Conservation (phyloP, 768 basidiomycete genomes). For the Peribolospora kevripleyi region DNA sequence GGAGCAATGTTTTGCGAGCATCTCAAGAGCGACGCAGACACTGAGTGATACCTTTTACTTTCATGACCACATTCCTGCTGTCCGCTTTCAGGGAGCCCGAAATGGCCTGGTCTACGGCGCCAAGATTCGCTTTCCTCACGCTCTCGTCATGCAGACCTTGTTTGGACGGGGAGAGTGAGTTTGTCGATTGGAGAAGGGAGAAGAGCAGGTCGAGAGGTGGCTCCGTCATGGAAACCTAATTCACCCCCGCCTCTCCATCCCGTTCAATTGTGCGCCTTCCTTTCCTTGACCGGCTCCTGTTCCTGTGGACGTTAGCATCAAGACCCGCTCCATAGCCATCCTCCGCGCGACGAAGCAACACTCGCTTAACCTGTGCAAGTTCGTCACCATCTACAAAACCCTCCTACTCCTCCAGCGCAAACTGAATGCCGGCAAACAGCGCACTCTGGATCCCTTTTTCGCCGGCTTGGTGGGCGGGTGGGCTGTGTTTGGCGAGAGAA, state of each 20-base stretch:
- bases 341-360: conserved; percentile 71
- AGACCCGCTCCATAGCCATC: conserved; percentile 37
- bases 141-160: conserved; percentile 80
- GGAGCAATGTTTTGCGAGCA: background rate
- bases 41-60: background rate
- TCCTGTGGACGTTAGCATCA: too few relatives aligned
- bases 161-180: conserved; percentile 80
- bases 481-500: conserved; percentile 52
- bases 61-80: background rate
- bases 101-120: conserved; percentile 77
- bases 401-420: conserved; percentile 60
- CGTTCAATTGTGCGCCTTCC: background rate
- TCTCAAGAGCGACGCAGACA: background rate
- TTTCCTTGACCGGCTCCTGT: too few relatives aligned
- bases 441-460: conserved; percentile 61
- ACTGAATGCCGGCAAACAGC: conserved; percentile 31
- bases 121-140: conserved; percentile 85
- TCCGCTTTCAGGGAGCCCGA: conserved; percentile 18
- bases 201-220: too few relatives aligned
- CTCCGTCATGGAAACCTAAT: background rate
- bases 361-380: conserved; percentile 74
- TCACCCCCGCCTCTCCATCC: background rate
- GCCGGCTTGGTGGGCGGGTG: conserved; percentile 71
- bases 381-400: conserved; percentile 79
- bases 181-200: background rate